These are phyloP conservation scores for Cryptosporidium canis DNA, from an alignment of 169 alveolate species.

Conservation along the genomic window DNA sequence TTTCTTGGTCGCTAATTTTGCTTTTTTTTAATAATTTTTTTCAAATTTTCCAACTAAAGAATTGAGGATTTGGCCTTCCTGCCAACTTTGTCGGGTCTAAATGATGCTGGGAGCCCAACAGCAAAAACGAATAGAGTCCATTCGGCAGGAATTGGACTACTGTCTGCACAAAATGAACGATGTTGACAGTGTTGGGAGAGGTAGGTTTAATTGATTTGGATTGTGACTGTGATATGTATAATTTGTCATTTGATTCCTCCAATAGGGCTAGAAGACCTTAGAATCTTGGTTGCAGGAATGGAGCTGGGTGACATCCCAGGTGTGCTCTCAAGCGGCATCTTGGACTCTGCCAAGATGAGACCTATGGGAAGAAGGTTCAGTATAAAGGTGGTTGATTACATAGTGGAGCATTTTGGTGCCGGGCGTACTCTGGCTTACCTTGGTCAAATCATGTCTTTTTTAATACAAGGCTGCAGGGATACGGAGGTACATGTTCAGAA, in stretches of 20 bases:
- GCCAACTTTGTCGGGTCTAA: slow-evolving; percentile 2
- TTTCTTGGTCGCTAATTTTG: slow-evolving; percentile 10
- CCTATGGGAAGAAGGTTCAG: slow-evolving; percentile 72
- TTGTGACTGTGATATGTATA: not conserved
- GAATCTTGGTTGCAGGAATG: slow-evolving; percentile 15
- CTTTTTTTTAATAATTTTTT: not conserved
- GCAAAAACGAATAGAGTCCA: slow-evolving; percentile 59
- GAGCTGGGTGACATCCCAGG: slow-evolving; percentile 61
- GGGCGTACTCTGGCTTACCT: slow-evolving; percentile 23
- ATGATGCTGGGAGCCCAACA: slow-evolving; percentile 73
- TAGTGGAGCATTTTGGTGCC: slow-evolving; percentile 62
- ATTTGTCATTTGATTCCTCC: not conserved
- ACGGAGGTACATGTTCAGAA: slow-evolving; percentile 64
- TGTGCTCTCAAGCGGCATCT: slow-evolving; percentile 52
- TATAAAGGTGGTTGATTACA: slow-evolving; percentile 38
- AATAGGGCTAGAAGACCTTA: slow-evolving; percentile 57
- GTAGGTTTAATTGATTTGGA: slow-evolving; percentile 14
- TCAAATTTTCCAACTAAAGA: not conserved
- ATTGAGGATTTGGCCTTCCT: slow-evolving; percentile 3
- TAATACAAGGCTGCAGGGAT: slow-evolving; percentile 53
- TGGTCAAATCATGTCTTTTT: slow-evolving; percentile 3
- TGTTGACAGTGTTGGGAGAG: slow-evolving; percentile 70
- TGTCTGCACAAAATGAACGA: slow-evolving; percentile 69
- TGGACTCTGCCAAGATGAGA: slow-evolving; percentile 64
- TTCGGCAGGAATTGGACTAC: slow-evolving; percentile 60